Percentiles rank a stretch among this genome's conserved stretches.
These are phyloP conservation scores for Cladorrhinum samala DNA, from an alignment of 495 filamentous ascomycete genomes.

Conservation along the genomic window DNA sequence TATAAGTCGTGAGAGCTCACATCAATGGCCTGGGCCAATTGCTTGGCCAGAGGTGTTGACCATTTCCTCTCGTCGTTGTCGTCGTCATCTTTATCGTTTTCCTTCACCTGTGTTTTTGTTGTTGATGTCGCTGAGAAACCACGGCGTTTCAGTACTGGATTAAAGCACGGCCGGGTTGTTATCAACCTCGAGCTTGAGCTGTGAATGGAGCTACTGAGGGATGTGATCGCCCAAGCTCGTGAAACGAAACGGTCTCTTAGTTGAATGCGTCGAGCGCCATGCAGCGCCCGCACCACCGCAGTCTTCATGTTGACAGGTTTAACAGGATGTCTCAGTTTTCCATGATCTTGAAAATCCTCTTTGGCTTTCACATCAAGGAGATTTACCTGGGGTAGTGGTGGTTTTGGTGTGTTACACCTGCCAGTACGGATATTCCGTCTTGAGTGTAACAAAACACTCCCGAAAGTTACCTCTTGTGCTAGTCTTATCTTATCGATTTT, in stretches of 20 bases:
- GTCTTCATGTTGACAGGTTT: constrained; percentile 17
- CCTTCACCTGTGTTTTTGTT: constrained; percentile 32
- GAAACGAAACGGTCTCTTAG: background rate
- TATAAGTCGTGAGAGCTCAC: constrained; percentile 40
- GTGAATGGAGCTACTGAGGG: background rate
- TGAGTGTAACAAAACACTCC: background rate
- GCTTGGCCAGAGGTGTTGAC: constrained; percentile 87
- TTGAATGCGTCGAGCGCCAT: constrained; percentile 10
- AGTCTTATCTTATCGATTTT: background rate
- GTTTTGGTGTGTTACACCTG: constrained; percentile 10
- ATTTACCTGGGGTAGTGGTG: background rate
- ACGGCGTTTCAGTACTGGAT: constrained; percentile 1
- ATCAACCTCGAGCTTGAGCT: constrained; percentile 2
- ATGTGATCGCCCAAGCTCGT: constrained; percentile 6
- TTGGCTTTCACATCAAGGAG: background rate
- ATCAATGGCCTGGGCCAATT: constrained; percentile 74
- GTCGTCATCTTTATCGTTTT: constrained; percentile 14
- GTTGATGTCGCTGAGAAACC: constrained; percentile 17
- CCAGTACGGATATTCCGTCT: too few relatives aligned
- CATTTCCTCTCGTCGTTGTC: constrained; percentile 49
- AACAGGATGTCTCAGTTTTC: background rate
- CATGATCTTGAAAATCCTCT: background rate
- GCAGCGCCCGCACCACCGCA: constrained; percentile 16
- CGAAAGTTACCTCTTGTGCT: background rate
- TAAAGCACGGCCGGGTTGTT: background rate